A percentile compares a stretch with the other conserved stretches of the same genome.
phyloP scores from a whole-genome alignment of 345 rosid species.

The Orychophragmus violaceus region DNA sequence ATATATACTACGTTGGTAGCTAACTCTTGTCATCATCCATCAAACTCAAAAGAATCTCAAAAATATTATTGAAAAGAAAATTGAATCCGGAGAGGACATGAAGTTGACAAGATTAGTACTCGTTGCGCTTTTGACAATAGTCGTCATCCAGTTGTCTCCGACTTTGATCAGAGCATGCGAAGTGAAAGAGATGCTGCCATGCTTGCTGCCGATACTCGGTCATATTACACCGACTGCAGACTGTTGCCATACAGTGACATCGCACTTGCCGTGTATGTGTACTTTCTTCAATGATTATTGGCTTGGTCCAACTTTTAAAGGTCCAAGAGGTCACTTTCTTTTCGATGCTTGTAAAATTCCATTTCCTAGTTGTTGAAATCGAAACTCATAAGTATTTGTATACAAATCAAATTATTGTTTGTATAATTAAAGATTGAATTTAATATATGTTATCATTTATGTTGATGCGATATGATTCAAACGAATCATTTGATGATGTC shows the following conservation, averaged over 20 bases:
- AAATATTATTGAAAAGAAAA: neutral
- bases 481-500: too few relatives aligned
- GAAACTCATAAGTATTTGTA: neutral
- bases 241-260: neutral
- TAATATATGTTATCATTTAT: neutral
- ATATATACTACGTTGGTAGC: too few relatives aligned
- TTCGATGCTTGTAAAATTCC: conserved; percentile 1
- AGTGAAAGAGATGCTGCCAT: neutral
- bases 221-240: neutral
- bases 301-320: neutral
- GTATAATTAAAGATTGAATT: neutral
- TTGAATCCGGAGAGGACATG: neutral
- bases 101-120: neutral
- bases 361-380: neutral
- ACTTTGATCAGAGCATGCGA: neutral
- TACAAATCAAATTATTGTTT: neutral
- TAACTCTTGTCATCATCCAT: neutral
- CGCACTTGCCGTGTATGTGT: conserved; percentile 8
- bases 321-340: neutral
- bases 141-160: neutral
- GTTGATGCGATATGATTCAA: too few relatives aligned
- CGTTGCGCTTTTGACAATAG: neutral
- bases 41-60: neutral
- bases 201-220: neutral
- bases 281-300: neutral